Evolutionary conservation across 2,329 filamentous ascomycete species (phyloP).

Genomic region (Myriosclerotinia scirpicola): DNA sequence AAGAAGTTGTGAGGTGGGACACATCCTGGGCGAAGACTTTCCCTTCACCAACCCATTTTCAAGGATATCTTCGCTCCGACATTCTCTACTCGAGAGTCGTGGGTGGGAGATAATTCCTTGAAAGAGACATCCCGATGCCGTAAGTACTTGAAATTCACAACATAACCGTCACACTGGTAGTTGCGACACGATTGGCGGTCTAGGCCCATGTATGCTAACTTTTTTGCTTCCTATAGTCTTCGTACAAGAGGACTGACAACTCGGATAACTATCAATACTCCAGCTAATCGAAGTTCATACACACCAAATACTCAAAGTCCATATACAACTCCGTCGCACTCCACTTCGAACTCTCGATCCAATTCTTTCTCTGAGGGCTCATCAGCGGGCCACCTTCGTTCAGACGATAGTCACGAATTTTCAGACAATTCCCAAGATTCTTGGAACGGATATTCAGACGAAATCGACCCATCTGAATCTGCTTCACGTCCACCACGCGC

Average conservation of each 20-base stretch:
- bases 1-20: constrained; percentile 15
- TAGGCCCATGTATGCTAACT: constrained; percentile 13
- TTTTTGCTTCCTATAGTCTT: not conserved
- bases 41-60: constrained; percentile 28
- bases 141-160: constrained; percentile 24
- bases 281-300: not conserved
- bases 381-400: constrained; percentile 38
- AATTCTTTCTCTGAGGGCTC: constrained; percentile 38
- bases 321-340: constrained; percentile 34
- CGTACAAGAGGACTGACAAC: constrained; percentile 11
- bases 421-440: constrained; percentile 42
- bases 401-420: constrained; percentile 42
- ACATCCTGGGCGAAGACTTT: constrained; percentile 17
- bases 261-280: constrained; percentile 33
- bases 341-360: constrained; percentile 33
- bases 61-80: constrained; percentile 40
- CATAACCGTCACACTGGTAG: constrained; percentile 3
- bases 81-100: constrained; percentile 40
- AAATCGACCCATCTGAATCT: constrained; percentile 58
- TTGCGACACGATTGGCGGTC: constrained; percentile 14
- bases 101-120: constrained; percentile 39
- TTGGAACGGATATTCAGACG: constrained; percentile 46
- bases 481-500: constrained; percentile 47
- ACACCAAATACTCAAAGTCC: constrained; percentile 27
- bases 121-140: constrained; percentile 30